These are phyloP conservation scores for Phytopythium helicoides DNA, from an alignment of 352 stramenopile genomes.

Conservation along the genomic window DNA sequence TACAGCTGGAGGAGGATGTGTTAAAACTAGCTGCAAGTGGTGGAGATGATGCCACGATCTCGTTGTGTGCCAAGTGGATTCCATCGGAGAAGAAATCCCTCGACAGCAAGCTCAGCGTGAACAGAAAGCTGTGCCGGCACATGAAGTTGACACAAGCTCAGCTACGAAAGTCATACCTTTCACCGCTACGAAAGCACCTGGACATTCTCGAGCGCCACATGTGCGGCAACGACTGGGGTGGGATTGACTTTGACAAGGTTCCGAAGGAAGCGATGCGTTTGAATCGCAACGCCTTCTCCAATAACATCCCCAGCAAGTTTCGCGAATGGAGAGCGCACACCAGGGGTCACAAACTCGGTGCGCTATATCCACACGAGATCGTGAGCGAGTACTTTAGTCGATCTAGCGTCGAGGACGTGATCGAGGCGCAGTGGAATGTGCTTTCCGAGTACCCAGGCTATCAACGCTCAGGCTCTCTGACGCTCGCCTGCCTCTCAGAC, in stretches of 20 bases:
- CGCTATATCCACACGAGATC: slow-evolving; percentile 48
- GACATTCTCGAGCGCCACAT: slow-evolving; percentile 44
- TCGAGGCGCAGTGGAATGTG: slow-evolving; percentile 55
- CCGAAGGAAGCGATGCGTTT: slow-evolving; percentile 49
- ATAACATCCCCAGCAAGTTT: slow-evolving; percentile 32
- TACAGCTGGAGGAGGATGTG: slow-evolving; percentile 32
- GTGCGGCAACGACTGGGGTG: slow-evolving; percentile 48
- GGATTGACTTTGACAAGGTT: slow-evolving; percentile 35
- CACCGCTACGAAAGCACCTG: slow-evolving; percentile 34
- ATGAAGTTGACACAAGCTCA: slow-evolving; percentile 38
- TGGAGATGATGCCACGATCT: slow-evolving; percentile 16
- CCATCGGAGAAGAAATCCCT: slow-evolving; percentile 54
- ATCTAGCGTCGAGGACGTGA: slow-evolving; percentile 22
- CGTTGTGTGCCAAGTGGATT: slow-evolving; percentile 56
- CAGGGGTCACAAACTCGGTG: slow-evolving; percentile 39
- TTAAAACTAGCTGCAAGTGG: slow-evolving; percentile 11
- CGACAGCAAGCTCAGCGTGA: slow-evolving; percentile 49
- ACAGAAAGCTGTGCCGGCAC: slow-evolving; percentile 42
- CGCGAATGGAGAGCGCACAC: slow-evolving; percentile 26
- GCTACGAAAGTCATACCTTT: slow-evolving; percentile 46
- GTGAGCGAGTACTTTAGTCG: slow-evolving; percentile 33
- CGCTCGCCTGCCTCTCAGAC: slow-evolving; percentile 48
- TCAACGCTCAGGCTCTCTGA: slow-evolving; percentile 18
- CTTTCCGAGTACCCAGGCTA: slow-evolving; percentile 25
- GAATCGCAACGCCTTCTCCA: slow-evolving; percentile 44